Base-by-base conservation (phyloP, 2,329 filamentous ascomycete genomes). In the Clonostachys byssicola region DNA sequence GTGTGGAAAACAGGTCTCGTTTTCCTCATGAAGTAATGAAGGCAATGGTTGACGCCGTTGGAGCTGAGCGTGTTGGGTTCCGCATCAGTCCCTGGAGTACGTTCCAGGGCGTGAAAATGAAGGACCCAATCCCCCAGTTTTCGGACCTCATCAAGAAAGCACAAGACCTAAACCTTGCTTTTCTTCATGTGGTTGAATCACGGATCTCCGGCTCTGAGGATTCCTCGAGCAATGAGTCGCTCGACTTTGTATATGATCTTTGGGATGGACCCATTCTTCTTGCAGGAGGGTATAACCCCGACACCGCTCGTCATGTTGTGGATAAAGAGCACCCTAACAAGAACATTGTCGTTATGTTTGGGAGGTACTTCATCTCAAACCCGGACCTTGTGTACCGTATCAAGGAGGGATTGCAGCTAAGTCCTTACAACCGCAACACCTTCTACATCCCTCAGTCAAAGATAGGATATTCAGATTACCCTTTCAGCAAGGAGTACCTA, bases 91-190 rank as follows among this genome's bases (percentile, higher is more conserved):
- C 84, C 0, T 86, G 75, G 66, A 78, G 73, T 44, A 63, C 64
- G 0, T 87, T 82, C 64, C 80, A 87, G 50, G 75, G 74, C 34
- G 84, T 88, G 83, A 65, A 67, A 4, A 85, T 86, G 80, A 53
- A 61, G 0, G 72, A 88, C 41, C 83, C 83, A 0, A 56, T 80
- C 9, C 78, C 83, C 1, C 83, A 88, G 51, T 89, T 87, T 56
- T 67, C 66, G 0, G 70, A 88, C 54, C 58, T 86, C 8, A 70
- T 81, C 40, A 55, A 64, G 34, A 70, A 75, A 40, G 64, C 82
- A 12, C 75, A 72, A 46, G 61, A 67, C 23, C 59, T 83, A 2
- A 70, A 74, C 2, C 64, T 88, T 13, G 75, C 81, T 0, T 88
- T 82, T 56, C 58, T 86, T 3, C 82, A 86, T 58, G 49, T 86